Evolutionary conservation across 2,329 filamentous ascomycete genomes (phyloP).

Genomic region (Orbilia quercus): DNA sequence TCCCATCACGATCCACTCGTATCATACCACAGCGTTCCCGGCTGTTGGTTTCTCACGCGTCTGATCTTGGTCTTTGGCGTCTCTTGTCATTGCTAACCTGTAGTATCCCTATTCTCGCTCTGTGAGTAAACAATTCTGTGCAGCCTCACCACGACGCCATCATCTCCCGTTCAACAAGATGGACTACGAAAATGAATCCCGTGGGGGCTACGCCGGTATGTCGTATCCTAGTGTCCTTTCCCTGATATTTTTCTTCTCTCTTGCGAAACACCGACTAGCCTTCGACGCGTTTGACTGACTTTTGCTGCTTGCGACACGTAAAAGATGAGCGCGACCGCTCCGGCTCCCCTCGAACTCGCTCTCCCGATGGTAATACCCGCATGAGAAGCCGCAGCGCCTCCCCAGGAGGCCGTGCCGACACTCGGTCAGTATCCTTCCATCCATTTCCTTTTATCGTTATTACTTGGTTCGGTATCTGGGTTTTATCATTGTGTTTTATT

Average conservation of each 20-base stretch:
- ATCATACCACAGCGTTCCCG: slow-evolving; percentile 12
- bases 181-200: slow-evolving; percentile 75
- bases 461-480: too few species aligned
- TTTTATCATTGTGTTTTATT: too few species aligned
- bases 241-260: slow-evolving; percentile 9
- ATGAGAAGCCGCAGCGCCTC: slow-evolving; percentile 72
- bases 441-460: too few species aligned
- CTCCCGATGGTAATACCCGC: slow-evolving; percentile 60
- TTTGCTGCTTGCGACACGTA: slow-evolving; percentile 26
- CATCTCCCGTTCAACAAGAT: slow-evolving; percentile 61
- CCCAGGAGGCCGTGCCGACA: slow-evolving; percentile 69
- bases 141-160: slow-evolving; percentile 23
- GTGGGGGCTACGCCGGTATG: slow-evolving; percentile 73
- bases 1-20: slow-evolving; percentile 26
- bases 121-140: slow-evolving; percentile 13
- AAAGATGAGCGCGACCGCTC: slow-evolving; percentile 72
- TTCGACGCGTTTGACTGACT: slow-evolving; percentile 53
- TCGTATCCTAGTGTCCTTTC: slow-evolving; percentile 55
- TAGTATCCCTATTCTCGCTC: slow-evolving; percentile 19
- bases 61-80: slow-evolving; percentile 26
- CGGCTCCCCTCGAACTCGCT: slow-evolving; percentile 70
- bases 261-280: neutral
- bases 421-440: slow-evolving; percentile 61
- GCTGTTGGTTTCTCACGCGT: slow-evolving; percentile 42
- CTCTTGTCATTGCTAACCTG: slow-evolving; percentile 45